Base-by-base conservation (phyloP, 352 stramenopile genomes). In the Globisporangium acanthophoron region DNA sequence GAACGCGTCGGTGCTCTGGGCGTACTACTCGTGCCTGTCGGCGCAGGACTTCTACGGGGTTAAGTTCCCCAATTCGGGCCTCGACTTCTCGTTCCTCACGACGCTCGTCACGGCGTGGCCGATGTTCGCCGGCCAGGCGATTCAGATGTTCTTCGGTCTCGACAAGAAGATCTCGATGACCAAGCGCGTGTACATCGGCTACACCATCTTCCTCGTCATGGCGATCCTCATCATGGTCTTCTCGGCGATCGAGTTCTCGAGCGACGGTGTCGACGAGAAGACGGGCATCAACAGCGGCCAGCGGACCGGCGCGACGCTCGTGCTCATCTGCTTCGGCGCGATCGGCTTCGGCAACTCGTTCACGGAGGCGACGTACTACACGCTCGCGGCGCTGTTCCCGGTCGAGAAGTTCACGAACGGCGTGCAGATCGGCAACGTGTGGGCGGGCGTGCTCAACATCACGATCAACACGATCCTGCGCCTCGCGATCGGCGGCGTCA, bases 1-100 rank as follows among this genome's bases (percentile, higher is more conserved):
- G 4, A 87, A 87, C 51, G 80, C 62, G 20, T 80, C 80, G 3
- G 80, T 88, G 44, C 66, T 91, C 27, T 91, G 80, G 80, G 74
- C 76, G n/a, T 91, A 83, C 69, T 88, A 87, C 60, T 88, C 76
- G 67, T 91, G 78, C 55, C 62, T 91, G 37, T 87, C 78, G 46
- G 78, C 78, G 0, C 80, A 91, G 29, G 68, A 87, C 56, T 91
- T 83, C 53, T 91, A 91, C 64, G 51, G 41, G 24, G 47, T 66
- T 3, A 48, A 74, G 51, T 91, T 88, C 61, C n/a, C n/a, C n/a
- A 65, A 76, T 18, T 75, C 70, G 1, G 67, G 70, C 0, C 67
- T 87, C 51, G 61, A 82, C 56, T 91, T 91, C 58, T 71, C 73
- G 18, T 89, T 89, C 70, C 59, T 91, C 12, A 89, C 78, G 18